Conservation (phyloP, 1,139 yeast genomes). For the Saccharomycopsis phalli region DNA sequence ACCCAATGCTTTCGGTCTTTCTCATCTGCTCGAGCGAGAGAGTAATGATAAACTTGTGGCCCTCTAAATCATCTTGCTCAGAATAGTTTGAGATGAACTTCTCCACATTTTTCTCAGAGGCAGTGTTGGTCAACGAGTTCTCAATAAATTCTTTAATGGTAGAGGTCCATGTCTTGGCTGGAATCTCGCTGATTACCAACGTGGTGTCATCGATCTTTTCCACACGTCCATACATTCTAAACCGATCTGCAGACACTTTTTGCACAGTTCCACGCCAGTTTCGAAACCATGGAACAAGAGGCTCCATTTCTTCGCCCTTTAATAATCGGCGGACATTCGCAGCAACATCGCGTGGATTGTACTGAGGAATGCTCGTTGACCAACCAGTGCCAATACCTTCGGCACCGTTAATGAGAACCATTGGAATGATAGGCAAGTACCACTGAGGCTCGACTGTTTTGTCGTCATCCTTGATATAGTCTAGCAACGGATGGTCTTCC, state of each 20-base stretch:
- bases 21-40: conserved; percentile 75
- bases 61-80: conserved; percentile 25
- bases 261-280: conserved; percentile 91
- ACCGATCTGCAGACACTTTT: conserved; percentile 54
- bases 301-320: conserved; percentile 61
- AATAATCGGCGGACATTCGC: conserved; percentile 62
- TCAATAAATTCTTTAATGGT: conserved; percentile 85
- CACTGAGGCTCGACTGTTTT: conserved; percentile 92
- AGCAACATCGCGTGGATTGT: conserved; percentile 79
- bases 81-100: conserved; percentile 18
- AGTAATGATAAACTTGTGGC: conserved; percentile 70
- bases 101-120: conserved; percentile 15
- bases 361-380: conserved; percentile 91
- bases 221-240: conserved; percentile 67
- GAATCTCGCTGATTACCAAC: conserved; percentile 85
- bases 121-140: conserved; percentile 57
- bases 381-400: conserved; percentile 99
- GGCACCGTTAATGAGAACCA: conserved; percentile 87
- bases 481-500: conserved; percentile 69
- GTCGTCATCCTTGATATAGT: conserved; percentile 87
- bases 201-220: conserved; percentile 76
- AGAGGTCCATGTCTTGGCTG: conserved; percentile 88
- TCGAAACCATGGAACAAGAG: conserved; percentile 89
- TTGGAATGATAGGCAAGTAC: conserved; percentile 89
- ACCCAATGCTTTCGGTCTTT: conserved; percentile 63